Evolutionary conservation across 192 early-diverging fungal species (phyloP).

Genomic region (Coemansia sp.): DNA sequence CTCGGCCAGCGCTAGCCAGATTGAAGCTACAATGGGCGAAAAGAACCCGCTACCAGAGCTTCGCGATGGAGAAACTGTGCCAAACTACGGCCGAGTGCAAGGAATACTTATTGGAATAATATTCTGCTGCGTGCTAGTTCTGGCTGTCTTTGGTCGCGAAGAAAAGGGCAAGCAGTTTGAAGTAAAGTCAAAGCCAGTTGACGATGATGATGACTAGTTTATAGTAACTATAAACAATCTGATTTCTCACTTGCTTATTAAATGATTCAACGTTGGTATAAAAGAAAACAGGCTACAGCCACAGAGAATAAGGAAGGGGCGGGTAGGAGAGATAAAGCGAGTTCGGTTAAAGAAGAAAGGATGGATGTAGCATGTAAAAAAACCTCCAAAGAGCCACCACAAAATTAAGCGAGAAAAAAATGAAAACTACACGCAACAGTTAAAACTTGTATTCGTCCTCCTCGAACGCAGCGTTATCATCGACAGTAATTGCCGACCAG

Average conservation of each 20-base stretch:
- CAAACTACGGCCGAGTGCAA: slow-evolving; percentile 56
- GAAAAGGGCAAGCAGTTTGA: slow-evolving; percentile 57
- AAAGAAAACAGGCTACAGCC: slow-evolving; percentile 1
- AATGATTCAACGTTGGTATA: neutral
- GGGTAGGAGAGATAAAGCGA: neutral
- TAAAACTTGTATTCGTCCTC: slow-evolving; percentile 49
- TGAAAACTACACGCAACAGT: slow-evolving; percentile 1
- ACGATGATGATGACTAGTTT: neutral
- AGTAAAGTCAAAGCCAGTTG: neutral
- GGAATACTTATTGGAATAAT: slow-evolving; percentile 60
- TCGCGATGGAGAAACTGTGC: slow-evolving; percentile 43
- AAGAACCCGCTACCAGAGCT: slow-evolving; percentile 51
- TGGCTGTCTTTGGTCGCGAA: slow-evolving; percentile 58
- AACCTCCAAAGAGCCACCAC: slow-evolving; percentile 5
- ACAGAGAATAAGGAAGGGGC: neutral
- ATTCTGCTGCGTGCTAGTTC: slow-evolving; percentile 42
- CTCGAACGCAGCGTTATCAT: slow-evolving; percentile 45
- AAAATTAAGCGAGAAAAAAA: slow-evolving; percentile 3
- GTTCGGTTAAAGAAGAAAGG: neutral
- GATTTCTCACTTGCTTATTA: neutral
- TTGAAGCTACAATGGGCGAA: slow-evolving; percentile 58
- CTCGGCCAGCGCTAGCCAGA: slow-evolving; percentile 55
- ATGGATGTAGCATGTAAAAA: neutral
- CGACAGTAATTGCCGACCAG: slow-evolving; percentile 58
- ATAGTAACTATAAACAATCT: neutral